Evolutionary conservation across 805 yeast genomes (phyloP).

Genomic region (Kodamaea kaohsiungensis): DNA sequence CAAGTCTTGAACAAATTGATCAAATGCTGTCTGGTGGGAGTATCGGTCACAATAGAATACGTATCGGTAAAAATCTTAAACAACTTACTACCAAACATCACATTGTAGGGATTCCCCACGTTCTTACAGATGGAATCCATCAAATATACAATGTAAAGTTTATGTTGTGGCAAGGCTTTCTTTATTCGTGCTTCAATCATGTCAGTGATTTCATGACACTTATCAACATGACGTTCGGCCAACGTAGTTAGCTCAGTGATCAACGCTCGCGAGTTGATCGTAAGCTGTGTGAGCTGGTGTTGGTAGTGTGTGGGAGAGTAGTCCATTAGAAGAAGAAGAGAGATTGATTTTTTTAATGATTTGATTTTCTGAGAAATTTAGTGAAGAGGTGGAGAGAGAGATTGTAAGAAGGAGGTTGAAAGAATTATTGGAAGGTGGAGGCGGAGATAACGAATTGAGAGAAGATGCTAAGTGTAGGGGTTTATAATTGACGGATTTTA

Average conservation of each 20-base stretch:
- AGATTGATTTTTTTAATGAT: not conserved
- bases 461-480: no score
- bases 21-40: conserved; percentile 38
- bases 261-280: conserved; percentile 38
- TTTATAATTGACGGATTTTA: no score
- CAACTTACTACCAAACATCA: conserved; percentile 35
- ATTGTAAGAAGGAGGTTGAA: not conserved
- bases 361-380: not conserved
- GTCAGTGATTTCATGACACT: conserved; percentile 34
- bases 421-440: not conserved
- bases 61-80: conserved; percentile 39
- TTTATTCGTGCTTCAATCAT: conserved; percentile 37
- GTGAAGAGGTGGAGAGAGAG: not conserved
- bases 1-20: conserved; percentile 45
- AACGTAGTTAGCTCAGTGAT: conserved; percentile 40
- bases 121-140: conserved; percentile 45
- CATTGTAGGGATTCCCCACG: conserved; percentile 45
- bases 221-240: conserved; percentile 35
- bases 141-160: conserved; percentile 34
- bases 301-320: conserved; percentile 19
- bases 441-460: no score
- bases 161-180: conserved; percentile 40
- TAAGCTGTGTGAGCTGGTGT: conserved; percentile 33
- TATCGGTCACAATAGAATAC: conserved; percentile 40
- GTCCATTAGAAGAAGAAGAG: conserved; percentile 3